Percentiles rank a stretch among this genome's conserved stretches.
phyloP scores from a whole-genome alignment of 352 stramenopile genomes.

The Phytophthora aleatoria region DNA sequence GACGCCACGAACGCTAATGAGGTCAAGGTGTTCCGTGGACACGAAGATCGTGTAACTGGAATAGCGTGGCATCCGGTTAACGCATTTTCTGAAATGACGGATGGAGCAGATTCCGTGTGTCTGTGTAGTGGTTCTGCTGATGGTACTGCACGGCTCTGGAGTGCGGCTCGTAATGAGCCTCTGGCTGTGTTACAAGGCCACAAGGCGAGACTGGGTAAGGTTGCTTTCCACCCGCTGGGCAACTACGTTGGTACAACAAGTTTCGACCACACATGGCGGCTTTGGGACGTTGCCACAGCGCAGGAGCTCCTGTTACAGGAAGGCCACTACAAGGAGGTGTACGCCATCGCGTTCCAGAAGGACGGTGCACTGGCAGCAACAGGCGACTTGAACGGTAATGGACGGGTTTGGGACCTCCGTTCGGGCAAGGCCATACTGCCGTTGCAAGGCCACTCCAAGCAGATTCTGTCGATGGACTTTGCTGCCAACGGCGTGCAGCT shows the following conservation, averaged over 20 bases:
- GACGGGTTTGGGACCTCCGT: slow-evolving; percentile 96
- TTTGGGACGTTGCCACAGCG: slow-evolving; percentile 96
- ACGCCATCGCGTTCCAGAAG: slow-evolving; percentile 95
- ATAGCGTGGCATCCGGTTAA: slow-evolving; percentile 79
- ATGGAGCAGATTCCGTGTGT: slow-evolving; percentile 58
- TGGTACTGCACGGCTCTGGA: slow-evolving; percentile 79
- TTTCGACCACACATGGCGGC: slow-evolving; percentile 97
- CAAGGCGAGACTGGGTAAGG: slow-evolving; percentile 74
- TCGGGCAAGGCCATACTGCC: slow-evolving; percentile 92
- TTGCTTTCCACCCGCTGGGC: slow-evolving; percentile 95
- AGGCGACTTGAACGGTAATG: slow-evolving; percentile 94
- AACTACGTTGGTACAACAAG: slow-evolving; percentile 93
- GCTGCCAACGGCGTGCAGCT: slow-evolving; percentile 93
- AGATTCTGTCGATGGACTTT: slow-evolving; percentile 95
- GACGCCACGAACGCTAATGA: slow-evolving; percentile 71
- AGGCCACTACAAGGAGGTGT: slow-evolving; percentile 95
- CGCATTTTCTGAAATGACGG: slow-evolving; percentile 63
- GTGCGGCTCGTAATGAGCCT: slow-evolving; percentile 51
- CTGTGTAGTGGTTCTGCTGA: slow-evolving; percentile 85
- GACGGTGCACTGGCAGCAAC: slow-evolving; percentile 94
- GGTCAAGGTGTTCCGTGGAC: slow-evolving; percentile 81
- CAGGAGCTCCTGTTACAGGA: slow-evolving; percentile 95
- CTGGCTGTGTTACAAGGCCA: slow-evolving; percentile 74
- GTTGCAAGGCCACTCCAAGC: slow-evolving; percentile 94
- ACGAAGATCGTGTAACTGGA: slow-evolving; percentile 89